phyloP scores from a whole-genome alignment of 306 rosid genomes.

The Myrica gale region DNA sequence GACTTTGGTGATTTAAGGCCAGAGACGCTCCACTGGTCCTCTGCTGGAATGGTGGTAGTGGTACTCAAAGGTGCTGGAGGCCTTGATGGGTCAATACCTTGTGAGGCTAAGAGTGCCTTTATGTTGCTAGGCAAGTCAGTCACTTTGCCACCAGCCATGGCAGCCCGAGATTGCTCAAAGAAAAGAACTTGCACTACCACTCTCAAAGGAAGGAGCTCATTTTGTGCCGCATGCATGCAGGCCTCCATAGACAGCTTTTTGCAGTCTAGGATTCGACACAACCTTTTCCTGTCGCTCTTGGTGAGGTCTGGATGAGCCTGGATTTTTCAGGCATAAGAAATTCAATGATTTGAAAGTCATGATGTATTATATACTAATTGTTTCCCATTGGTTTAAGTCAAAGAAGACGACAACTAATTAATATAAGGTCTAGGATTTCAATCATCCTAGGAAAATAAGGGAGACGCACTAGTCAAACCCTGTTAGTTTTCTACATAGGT shows the following conservation, averaged over 20 bases:
- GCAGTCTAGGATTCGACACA: constrained; percentile 87
- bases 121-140: constrained; percentile 77
- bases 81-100: constrained; percentile 72
- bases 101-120: constrained; percentile 73
- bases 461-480: background rate
- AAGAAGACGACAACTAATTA: background rate
- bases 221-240: constrained; percentile 99
- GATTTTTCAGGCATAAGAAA: constrained; percentile 16
- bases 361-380: background rate
- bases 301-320: constrained; percentile 94
- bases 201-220: constrained; percentile 87
- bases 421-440: background rate
- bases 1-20: constrained; percentile 83
- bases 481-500: constrained; percentile 1
- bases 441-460: background rate
- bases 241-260: constrained; percentile 93
- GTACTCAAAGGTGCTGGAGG: constrained; percentile 64
- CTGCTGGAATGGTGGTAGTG: constrained; percentile 58
- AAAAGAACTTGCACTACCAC: constrained; percentile 98
- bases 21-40: constrained; percentile 88
- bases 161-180: constrained; percentile 91
- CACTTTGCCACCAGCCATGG: constrained; percentile 70
- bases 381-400: background rate
- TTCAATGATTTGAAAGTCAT: background rate
- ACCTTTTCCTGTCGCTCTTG: constrained; percentile 90